Evolutionary conservation across 2,329 filamentous ascomycete species (phyloP).

Genomic region (Apiospora saccharicola): DNA sequence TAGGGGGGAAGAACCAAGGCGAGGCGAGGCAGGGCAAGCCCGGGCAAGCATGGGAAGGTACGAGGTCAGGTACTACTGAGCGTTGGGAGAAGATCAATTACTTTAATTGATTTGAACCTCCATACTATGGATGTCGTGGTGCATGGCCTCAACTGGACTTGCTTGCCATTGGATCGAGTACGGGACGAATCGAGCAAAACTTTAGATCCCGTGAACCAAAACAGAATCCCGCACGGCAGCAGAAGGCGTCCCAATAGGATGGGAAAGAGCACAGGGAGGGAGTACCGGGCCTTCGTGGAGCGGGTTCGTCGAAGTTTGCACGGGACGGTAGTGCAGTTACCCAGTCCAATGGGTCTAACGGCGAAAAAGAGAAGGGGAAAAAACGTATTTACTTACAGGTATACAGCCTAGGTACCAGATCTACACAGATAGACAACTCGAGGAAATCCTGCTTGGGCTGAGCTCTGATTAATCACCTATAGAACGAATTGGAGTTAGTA

Average conservation of each 20-base stretch:
- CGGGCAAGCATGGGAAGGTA: neutral
- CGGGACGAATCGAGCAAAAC: neutral
- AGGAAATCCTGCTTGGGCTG: neutral
- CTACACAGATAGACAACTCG: neutral
- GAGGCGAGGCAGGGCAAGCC: neutral
- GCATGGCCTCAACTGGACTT: neutral
- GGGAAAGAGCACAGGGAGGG: neutral
- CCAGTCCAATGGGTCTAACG: neutral
- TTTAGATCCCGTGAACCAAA: neutral
- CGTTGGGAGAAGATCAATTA: neutral
- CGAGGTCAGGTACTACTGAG: neutral
- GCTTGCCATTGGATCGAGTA: conserved; percentile 9
- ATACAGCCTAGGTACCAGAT: neutral
- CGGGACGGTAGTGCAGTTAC: neutral
- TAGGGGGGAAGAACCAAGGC: neutral
- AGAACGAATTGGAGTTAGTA: neutral
- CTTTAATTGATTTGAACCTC: neutral
- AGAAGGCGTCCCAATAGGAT: neutral
- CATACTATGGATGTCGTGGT: neutral
- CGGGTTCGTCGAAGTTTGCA: neutral
- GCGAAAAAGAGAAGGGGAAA: neutral
- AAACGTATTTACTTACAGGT: neutral
- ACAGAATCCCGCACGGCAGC: neutral
- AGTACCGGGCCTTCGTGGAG: neutral
- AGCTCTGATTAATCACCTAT: neutral